Base-by-base conservation (phyloP, 208 protist genomes). In the Acanthamoeba healyi region DNA sequence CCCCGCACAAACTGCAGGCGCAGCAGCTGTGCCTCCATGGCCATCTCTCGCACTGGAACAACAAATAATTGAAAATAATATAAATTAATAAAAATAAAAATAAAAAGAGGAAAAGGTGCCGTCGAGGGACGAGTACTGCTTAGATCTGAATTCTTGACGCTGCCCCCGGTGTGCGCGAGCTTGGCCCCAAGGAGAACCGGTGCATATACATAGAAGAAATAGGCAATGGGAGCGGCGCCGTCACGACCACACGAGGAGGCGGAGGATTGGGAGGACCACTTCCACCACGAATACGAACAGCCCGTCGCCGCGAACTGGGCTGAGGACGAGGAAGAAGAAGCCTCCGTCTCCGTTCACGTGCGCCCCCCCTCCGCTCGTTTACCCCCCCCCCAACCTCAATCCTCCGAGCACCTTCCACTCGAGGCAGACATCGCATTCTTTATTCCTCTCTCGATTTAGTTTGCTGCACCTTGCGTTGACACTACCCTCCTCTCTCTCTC, bases 181-280 rank as follows among this genome's bases (percentile, higher is more conserved):
- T n/a, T n/a, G n/a, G n/a, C n/a, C n/a, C n/a, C n/a, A n/a, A n/a
- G n/a, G n/a, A n/a, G n/a, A n/a, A n/a, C n/a, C n/a, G n/a, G n/a
- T 15, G 17, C 46, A 10, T 51, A 15, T 10, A 51, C 17, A 70
- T 70, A 10, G 4, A 22, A 10, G 9, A 22, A 70, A 26, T 10
- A 34, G 0, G n/a, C 15, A 7, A 70, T 70, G 61, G 61, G 61
- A 70, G 61, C 29, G 29, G 61, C 61, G 22, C n/a, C 61, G 29
- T 70, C 61, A 36, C 61, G 61, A 24, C n/a, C 61, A 34, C 61
- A 70, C n/a, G n/a, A 34, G 61, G n/a, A n/a, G 7, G 61, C 61
- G 61, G 61, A 70, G 61, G 61, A 70, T 10, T 70, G 61, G 61
- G 61, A 70, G 61, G 61, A 70, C 61, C 61, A 70, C 24, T 70